Evolutionary conservation across 208 protist genomes (phyloP), one percentile per base, ranked within the genome.

Genomic region (Leishmania martiniquensis): DNA sequence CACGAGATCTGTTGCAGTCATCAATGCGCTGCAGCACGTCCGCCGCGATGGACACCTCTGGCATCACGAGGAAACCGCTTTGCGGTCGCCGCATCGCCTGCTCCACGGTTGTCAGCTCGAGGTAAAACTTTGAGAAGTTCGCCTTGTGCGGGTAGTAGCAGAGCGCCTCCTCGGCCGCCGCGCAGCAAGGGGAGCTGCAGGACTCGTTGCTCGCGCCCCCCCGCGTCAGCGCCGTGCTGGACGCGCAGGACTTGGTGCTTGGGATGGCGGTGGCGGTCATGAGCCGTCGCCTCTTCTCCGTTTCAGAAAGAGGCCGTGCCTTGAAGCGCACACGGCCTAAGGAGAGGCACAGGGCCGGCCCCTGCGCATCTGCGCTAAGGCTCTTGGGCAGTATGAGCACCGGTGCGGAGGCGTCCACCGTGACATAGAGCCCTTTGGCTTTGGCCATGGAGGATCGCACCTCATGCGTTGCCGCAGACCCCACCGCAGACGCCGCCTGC

Each of bases 21-120:
- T 94, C 91, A 57, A 97, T 94, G 77, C 75, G 86, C 82, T 95
- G 91, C 69, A 97, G 79, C 4, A 97, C 83, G 67, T 90, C 84
- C 1, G 90, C 90, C 47, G 77, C 85, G 72, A 95, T 87, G 22
- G 86, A 85, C 60, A 97, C 85, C 78, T 94, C 88, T 0, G 91
- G 91, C 20, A 95, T 68, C 17, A 97, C 59, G 84, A 95, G 86
- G 69, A 95, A 92, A 10, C 93, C 93, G 17, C 55, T 87, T 47
- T 89, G 82, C 49, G 87, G 91, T 34, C 74, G 76, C 59, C 72
- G 72, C 77, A 97, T 80, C 37, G 90, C 86, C 72, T 72, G 80
- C 74, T 87, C 86, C 49, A 97, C 62, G 9, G 91, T 93, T 6
- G 90, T 93, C 59, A 97, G 69, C 72, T 95, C 91, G 34, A 95